Evolutionary conservation across 495 filamentous ascomycete genomes (phyloP), one percentile per base, ranked within the genome.

Genomic region (Aspergillus sparsus): DNA sequence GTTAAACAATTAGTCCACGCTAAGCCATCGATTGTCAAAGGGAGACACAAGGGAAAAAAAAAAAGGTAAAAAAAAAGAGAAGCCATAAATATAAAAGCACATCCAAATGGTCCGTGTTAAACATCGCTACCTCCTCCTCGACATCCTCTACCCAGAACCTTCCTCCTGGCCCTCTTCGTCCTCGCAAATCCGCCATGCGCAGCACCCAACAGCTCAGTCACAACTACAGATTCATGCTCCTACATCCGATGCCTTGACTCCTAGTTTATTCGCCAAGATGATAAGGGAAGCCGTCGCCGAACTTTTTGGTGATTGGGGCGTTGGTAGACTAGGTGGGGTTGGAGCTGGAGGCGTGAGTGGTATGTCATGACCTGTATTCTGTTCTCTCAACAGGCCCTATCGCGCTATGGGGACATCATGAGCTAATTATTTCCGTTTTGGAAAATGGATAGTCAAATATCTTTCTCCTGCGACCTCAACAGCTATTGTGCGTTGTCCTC

Each of bases 401-500:
- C 45, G 53, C 27, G 10, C 41, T 3, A 3, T 21, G 46, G 21
- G 21, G 21, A 27, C 3, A 27, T 27, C 21, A 27, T 27, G 33
- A 50, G 47, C 31, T 60, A 27, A 62, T 47, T 33, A 55, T 65
- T 41, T 49, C 58, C 50, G 54, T 6, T 49, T 11, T 27, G 21
- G 21, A 3, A 54, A 39, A n/a, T 16, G 13, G 13, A 21, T 58
- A 95, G 92, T 98, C 12, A 97, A 94, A 80, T 98, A 98, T 73
- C 83, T 94, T 50, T 96, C 92, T 6, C 82, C 83, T 2, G 90
- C 90, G n/a, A 98, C 95, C 0, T 95, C 91, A 16, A 98, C 93
- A 6, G 89, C 91, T 53, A 98, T 98, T 57, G 77, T 98, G 33
- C 85, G 90, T 50, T 87, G 89, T 60, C 83, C 89, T 9, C 86